A percentile compares a stretch with the other conserved stretches of the same genome.
phyloP scores from a whole-genome alignment of 2,329 filamentous ascomycete genomes.

The Aspergillus sp. region DNA sequence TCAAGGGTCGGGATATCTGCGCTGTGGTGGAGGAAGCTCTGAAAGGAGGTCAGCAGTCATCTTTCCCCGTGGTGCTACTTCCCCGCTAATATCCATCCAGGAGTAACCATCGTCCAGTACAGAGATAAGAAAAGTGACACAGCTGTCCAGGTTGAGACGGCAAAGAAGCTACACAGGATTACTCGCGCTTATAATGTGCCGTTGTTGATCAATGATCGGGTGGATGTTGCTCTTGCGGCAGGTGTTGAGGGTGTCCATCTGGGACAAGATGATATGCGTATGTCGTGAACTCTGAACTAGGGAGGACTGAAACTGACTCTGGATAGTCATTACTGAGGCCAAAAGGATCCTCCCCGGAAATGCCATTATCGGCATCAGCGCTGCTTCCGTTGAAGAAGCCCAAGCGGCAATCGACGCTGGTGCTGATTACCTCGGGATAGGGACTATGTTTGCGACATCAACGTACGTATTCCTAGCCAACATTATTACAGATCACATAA shows the following conservation, averaged over 20 bases:
- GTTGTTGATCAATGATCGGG: constrained; percentile 84
- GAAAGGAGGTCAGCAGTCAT: constrained; percentile 53
- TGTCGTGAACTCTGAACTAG: constrained; percentile 13
- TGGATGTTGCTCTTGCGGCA: constrained; percentile 79
- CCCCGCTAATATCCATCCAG: constrained; percentile 30
- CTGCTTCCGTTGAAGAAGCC: constrained; percentile 68
- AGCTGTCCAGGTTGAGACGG: constrained; percentile 61
- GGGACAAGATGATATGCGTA: constrained; percentile 87
- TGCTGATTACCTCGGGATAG: constrained; percentile 87
- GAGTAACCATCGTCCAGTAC: constrained; percentile 78
- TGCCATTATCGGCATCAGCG: constrained; percentile 83
- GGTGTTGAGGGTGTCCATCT: constrained; percentile 90
- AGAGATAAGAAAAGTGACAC: constrained; percentile 81
- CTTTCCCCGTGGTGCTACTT: constrained; percentile 1
- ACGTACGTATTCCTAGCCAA: constrained; percentile 51
- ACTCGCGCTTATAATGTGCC: constrained; percentile 65
- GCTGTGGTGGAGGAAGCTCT: constrained; percentile 69
- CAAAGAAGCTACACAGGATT: constrained; percentile 62
- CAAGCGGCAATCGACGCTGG: constrained; percentile 63
- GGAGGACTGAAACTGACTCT: not conserved
- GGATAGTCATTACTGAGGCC: constrained; percentile 55
- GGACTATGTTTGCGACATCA: constrained; percentile 77
- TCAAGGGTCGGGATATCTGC: constrained; percentile 63
- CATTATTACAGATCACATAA: not conserved
- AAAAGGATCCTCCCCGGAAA: constrained; percentile 65